Percentiles rank a stretch among this genome's conserved stretches.
Evolutionary conservation across 2,329 filamentous ascomycete genomes (phyloP).

Genomic region (Colletotrichum coccodes): DNA sequence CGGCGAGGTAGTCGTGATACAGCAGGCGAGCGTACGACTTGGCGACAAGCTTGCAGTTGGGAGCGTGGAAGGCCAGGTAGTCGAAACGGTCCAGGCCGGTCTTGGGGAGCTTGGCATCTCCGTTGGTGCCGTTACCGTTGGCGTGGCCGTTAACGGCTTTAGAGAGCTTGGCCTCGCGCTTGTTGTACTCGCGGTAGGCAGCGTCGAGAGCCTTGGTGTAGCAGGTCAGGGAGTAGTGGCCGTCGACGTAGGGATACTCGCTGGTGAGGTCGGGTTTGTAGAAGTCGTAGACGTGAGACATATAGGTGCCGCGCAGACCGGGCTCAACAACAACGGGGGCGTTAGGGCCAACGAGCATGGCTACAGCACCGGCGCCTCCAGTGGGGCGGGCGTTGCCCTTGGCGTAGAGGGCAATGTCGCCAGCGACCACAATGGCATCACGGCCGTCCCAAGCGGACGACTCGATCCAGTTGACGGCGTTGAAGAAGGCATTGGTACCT

Average conservation of each 20-base stretch:
- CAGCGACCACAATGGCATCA: slow-evolving; percentile 81
- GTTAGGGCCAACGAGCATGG: slow-evolving; percentile 81
- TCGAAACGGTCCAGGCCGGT: slow-evolving; percentile 83
- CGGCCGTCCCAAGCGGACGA: slow-evolving; percentile 88
- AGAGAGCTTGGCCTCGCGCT: slow-evolving; percentile 72
- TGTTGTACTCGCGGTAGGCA: slow-evolving; percentile 83
- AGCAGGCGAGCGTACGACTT: slow-evolving; percentile 87
- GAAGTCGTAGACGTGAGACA: slow-evolving; percentile 88
- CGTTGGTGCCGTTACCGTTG: slow-evolving; percentile 51
- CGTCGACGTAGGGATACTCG: slow-evolving; percentile 88
- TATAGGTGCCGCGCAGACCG: slow-evolving; percentile 82
- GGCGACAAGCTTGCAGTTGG: slow-evolving; percentile 87
- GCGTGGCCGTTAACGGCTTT: slow-evolving; percentile 65
- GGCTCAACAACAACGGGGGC: slow-evolving; percentile 82
- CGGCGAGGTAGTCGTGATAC: slow-evolving; percentile 85
- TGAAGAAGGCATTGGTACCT: slow-evolving; percentile 86
- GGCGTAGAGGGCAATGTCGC: slow-evolving; percentile 87
- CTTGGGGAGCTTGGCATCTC: slow-evolving; percentile 55
- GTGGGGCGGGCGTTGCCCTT: slow-evolving; percentile 85
- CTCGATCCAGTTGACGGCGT: slow-evolving; percentile 86
- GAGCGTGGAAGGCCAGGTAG: slow-evolving; percentile 84
- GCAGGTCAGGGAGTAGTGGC: slow-evolving; percentile 84
- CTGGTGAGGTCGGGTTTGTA: slow-evolving; percentile 90
- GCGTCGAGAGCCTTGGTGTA: slow-evolving; percentile 84
- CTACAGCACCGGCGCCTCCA: slow-evolving; percentile 82